Conservation (phyloP, 2,329 filamentous ascomycete species). For the Aspergillus bombycis region DNA sequence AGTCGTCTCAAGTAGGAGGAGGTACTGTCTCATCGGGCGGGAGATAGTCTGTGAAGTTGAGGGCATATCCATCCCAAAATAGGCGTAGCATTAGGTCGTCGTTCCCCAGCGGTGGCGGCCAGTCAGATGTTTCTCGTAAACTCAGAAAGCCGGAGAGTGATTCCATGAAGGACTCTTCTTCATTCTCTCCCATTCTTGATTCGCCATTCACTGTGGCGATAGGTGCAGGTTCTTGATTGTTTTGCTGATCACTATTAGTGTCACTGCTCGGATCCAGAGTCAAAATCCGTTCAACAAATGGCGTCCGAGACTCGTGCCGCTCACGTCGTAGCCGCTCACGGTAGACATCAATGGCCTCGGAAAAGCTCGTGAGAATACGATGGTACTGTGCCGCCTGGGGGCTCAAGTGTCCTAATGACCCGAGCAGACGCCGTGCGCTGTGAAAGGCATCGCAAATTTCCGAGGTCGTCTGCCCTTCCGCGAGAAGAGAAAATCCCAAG, state of each 20-base stretch:
- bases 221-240: neutral
- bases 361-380: conserved; percentile 5
- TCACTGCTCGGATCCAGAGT: neutral
- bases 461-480: conserved; percentile 3
- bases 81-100: conserved; percentile 1
- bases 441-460: conserved; percentile 8
- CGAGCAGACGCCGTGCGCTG: neutral
- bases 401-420: conserved; percentile 10
- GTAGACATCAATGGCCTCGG: conserved; percentile 1
- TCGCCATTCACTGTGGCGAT: neutral
- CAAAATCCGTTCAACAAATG: conserved; percentile 2
- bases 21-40: neutral
- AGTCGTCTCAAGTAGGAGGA: neutral
- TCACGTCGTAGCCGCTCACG: neutral
- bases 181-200: neutral
- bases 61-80: conserved; percentile 2
- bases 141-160: neutral
- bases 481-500: conserved; percentile 10
- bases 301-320: neutral
- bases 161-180: neutral
- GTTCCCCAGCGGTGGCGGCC: neutral
- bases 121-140: conserved; percentile 1
- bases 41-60: neutral
- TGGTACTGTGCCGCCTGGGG: conserved; percentile 12
- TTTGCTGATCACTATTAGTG: neutral